phyloP scores from a whole-genome alignment of 345 rosid genomes.

The Eucalyptus erythrocorys region DNA sequence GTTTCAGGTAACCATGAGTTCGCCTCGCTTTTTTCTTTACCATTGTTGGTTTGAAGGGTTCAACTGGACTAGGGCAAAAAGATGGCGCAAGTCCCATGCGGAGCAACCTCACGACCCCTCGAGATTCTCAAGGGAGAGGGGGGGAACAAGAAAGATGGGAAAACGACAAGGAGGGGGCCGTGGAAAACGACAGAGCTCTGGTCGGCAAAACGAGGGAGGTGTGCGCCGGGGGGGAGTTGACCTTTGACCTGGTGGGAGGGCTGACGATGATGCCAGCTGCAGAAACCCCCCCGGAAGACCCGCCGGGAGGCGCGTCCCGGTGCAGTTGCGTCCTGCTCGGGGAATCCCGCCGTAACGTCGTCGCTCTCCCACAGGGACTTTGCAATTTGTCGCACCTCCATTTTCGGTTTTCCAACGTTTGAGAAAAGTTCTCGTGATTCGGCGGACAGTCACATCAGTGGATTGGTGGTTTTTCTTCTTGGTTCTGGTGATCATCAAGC shows the following conservation, averaged over 20 bases:
- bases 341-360: not conserved
- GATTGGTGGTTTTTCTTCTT: not conserved
- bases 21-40: not conserved
- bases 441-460: not conserved
- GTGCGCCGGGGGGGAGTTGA: not conserved
- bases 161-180: not conserved
- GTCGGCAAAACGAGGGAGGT: not conserved
- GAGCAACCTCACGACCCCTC: not conserved
- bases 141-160: not conserved
- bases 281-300: not conserved
- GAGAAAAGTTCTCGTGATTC: not conserved
- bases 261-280: not conserved
- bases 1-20: not conserved
- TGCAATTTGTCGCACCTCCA: not conserved
- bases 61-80: not conserved
- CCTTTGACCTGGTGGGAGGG: not conserved
- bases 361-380: not conserved
- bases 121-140: not conserved
- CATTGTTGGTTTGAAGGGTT: not conserved
- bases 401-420: not conserved
- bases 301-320: not conserved
- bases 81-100: not conserved
- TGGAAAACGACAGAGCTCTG: not conserved
- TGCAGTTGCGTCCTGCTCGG: not conserved
- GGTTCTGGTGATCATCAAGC: not conserved